A percentile compares a stretch with the other conserved stretches of the same genome.
Evolutionary conservation across 192 early-diverging fungal species (phyloP).

Genomic region (Fimicolochytrium jonesii): DNA sequence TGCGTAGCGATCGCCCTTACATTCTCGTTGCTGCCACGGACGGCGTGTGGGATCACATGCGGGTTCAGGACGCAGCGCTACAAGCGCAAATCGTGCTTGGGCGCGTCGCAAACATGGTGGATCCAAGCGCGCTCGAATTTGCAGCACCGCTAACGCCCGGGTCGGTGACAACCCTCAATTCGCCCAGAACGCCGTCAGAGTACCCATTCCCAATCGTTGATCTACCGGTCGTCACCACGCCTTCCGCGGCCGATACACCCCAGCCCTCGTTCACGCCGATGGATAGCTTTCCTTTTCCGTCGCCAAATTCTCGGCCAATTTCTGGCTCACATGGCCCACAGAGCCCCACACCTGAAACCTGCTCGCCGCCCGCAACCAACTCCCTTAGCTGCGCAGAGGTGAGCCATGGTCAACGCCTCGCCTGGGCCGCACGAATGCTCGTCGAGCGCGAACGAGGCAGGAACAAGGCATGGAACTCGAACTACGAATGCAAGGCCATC

Average conservation of each 20-base stretch:
- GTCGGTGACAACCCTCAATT: too few species aligned
- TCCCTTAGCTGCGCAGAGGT: background rate
- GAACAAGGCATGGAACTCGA: background rate
- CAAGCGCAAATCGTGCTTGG: slow-evolving; percentile 8
- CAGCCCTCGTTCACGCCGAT: too few species aligned
- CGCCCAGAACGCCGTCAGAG: too few species aligned
- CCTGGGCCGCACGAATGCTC: slow-evolving; percentile 6
- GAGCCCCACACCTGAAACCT: background rate
- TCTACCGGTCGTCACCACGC: too few species aligned
- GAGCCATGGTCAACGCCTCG: slow-evolving; percentile 2
- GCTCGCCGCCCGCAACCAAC: background rate
- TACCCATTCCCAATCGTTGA: background rate
- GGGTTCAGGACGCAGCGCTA: slow-evolving; percentile 15
- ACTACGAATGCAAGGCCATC: background rate
- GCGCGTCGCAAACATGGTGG: background rate
- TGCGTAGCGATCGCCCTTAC: slow-evolving; percentile 36
- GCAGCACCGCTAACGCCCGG: background rate
- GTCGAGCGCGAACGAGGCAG: slow-evolving; percentile 14
- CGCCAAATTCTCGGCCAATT: too few species aligned
- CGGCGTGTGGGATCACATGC: slow-evolving; percentile 61
- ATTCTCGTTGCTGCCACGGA: slow-evolving; percentile 51
- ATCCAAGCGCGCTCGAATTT: background rate
- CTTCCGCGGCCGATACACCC: too few species aligned
- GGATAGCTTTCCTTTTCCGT: too few species aligned
- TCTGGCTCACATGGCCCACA: background rate